Conservation (phyloP, 2,329 filamentous ascomycete species). For the Trichophyton equinum region DNA sequence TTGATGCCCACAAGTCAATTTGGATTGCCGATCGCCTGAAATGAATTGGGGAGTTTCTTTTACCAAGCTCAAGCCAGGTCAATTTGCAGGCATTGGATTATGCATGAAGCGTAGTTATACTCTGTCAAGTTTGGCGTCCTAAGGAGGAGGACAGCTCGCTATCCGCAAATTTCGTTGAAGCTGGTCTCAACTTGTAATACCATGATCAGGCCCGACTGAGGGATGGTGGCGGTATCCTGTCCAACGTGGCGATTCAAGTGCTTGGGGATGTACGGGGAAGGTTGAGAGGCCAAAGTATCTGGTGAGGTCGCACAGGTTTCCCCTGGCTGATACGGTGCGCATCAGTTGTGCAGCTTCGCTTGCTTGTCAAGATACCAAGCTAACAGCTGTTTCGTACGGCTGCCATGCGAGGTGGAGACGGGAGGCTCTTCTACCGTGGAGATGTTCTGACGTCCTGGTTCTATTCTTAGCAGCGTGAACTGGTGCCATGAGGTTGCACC, state of each 20-base stretch:
- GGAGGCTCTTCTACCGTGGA: slow-evolving; percentile 1
- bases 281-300: not conserved
- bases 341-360: not conserved
- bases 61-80: not conserved
- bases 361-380: not conserved
- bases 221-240: not conserved
- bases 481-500: not conserved
- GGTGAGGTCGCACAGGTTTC: not conserved
- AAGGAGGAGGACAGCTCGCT: not conserved
- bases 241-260: not conserved
- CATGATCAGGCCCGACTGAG: not conserved
- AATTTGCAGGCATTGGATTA: not conserved
- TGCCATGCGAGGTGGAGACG: not conserved
- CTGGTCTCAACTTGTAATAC: not conserved
- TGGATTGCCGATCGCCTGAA: not conserved
- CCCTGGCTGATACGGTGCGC: not conserved
- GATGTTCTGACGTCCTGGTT: not conserved
- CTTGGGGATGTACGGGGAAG: not conserved
- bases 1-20: not conserved
- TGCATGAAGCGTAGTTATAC: not conserved
- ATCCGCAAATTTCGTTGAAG: not conserved
- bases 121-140: not conserved
- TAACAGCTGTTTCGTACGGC: too few species aligned
- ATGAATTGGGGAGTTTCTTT: not conserved
- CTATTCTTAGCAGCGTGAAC: not conserved